A percentile compares a stretch with the other conserved stretches of the same genome.
phyloP scores from a whole-genome alignment of 768 basidiomycete genomes.

The Mycena chlorophos region DNA sequence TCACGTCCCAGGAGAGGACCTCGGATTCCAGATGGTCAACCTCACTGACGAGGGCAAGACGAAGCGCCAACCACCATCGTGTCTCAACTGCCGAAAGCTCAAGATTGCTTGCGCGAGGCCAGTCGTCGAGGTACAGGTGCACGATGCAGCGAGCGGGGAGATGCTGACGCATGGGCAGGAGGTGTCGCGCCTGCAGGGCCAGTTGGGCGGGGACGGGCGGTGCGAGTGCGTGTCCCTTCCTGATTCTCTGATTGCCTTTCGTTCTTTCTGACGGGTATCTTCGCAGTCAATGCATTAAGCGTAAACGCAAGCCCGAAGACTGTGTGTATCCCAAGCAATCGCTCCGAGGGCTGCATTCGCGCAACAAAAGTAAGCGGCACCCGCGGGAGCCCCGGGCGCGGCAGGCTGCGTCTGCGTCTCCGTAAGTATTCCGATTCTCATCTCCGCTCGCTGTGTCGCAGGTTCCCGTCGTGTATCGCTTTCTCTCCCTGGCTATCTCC shows the following conservation, averaged over 20 bases:
- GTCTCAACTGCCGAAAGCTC: not conserved
- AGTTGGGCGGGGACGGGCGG: not conserved
- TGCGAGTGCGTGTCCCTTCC: not conserved
- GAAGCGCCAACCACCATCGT: not conserved
- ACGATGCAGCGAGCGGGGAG: no score
- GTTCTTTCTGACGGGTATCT: not conserved
- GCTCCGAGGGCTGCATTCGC: not conserved
- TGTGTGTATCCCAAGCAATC: not conserved
- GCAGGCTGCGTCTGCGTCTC: no score
- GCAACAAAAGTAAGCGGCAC: no score
- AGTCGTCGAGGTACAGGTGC: no score
- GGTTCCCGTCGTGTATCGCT: no score
- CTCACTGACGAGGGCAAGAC: not conserved
- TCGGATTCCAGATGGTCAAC: not conserved
- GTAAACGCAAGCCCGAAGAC: not conserved
- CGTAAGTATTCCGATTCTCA: no score
- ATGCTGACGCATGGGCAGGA: no score
- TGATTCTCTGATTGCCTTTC: not conserved
- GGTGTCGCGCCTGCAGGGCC: no score
- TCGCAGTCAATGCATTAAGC: not conserved
- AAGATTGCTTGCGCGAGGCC: not conserved
- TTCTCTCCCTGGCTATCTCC: no score
- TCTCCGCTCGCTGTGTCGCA: no score
- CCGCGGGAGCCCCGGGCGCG: no score
- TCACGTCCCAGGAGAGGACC: no score